Evolutionary conservation across 495 filamentous ascomycete species (phyloP).

Genomic region (Talaromyces borbonicus): DNA sequence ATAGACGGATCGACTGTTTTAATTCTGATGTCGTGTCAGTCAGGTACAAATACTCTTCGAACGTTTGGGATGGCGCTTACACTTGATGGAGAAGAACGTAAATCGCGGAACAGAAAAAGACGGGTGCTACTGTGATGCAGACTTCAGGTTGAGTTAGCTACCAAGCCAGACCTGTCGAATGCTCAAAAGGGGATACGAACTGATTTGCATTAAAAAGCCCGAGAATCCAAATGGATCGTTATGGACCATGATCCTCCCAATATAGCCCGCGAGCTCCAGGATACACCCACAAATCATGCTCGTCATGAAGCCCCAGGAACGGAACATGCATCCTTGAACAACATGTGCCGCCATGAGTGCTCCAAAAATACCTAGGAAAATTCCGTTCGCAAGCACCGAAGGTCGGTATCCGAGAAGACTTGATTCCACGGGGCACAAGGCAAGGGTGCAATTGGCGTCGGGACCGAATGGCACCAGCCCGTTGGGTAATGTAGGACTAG

Average conservation of each 20-base stretch:
- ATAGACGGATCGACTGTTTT: slow-evolving; percentile 29
- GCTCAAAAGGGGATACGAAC: slow-evolving; percentile 11
- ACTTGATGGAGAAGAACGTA: slow-evolving; percentile 42
- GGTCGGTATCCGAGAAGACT: slow-evolving; percentile 34
- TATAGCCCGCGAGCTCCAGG: slow-evolving; percentile 36
- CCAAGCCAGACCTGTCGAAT: not conserved
- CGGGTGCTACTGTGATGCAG: slow-evolving; percentile 46
- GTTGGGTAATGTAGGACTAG: not conserved
- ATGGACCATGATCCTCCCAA: slow-evolving; percentile 33
- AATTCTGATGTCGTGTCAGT: slow-evolving; percentile 18
- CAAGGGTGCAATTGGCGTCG: not conserved
- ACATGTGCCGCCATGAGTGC: slow-evolving; percentile 18
- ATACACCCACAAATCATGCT: slow-evolving; percentile 19
- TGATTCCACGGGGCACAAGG: not conserved
- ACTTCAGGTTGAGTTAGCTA: slow-evolving; percentile 11
- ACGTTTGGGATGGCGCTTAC: slow-evolving; percentile 17
- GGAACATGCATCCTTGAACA: slow-evolving; percentile 26
- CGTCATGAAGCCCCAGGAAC: slow-evolving; percentile 18
- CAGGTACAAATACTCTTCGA: not conserved
- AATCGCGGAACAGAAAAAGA: slow-evolving; percentile 48
- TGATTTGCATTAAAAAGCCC: slow-evolving; percentile 40
- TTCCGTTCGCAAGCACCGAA: slow-evolving; percentile 28
- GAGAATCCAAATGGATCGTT: slow-evolving; percentile 36
- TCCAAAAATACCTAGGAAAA: slow-evolving; percentile 35
- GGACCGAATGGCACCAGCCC: not conserved